Percentiles rank a stretch among this genome's conserved stretches.
These are phyloP conservation scores for Picochlorum sp. DNA, from an alignment of 139 green algal species.

Conservation along the genomic window DNA sequence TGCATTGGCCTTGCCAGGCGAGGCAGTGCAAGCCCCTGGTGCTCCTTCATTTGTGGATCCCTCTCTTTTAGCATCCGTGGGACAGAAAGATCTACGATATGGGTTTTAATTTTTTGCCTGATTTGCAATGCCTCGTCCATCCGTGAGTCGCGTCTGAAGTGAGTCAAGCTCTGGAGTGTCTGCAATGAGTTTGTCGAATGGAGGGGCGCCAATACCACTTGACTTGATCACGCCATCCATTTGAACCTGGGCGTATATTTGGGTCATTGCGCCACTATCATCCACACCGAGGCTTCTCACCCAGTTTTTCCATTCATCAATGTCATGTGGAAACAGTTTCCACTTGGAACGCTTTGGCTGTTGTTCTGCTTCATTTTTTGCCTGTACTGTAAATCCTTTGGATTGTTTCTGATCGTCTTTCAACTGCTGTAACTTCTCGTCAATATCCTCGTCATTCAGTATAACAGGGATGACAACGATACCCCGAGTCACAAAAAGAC, in stretches of 20 bases:
- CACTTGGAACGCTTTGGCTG: constrained; percentile 24
- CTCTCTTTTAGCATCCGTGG: constrained; percentile 19
- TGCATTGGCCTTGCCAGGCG: neutral
- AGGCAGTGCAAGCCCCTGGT: neutral
- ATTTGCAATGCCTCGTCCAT: constrained; percentile 12
- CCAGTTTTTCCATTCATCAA: constrained; percentile 64
- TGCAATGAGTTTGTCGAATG: constrained; percentile 65
- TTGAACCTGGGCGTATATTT: constrained; percentile 59
- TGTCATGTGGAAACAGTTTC: constrained; percentile 42
- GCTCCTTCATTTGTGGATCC: constrained; percentile 9
- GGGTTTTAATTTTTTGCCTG: constrained; percentile 17
- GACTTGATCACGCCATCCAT: constrained; percentile 79
- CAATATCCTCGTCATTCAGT: constrained; percentile 38
- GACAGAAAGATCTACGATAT: constrained; percentile 27
- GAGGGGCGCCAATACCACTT: constrained; percentile 60
- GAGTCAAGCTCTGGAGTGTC: constrained; percentile 66
- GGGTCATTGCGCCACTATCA: constrained; percentile 25
- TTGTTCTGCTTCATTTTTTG: constrained; percentile 35
- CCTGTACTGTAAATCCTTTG: constrained; percentile 11
- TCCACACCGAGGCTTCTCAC: constrained; percentile 27
- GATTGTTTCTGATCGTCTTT: constrained; percentile 46
- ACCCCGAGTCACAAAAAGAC: constrained; percentile 58
- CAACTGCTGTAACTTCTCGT: constrained; percentile 47
- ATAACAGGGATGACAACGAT: constrained; percentile 46
- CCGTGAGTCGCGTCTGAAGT: constrained; percentile 61